Percentiles rank a stretch among this genome's conserved stretches.
Conservation (phyloP, 2,329 filamentous ascomycete species). For the Tympanopsis confertula region DNA sequence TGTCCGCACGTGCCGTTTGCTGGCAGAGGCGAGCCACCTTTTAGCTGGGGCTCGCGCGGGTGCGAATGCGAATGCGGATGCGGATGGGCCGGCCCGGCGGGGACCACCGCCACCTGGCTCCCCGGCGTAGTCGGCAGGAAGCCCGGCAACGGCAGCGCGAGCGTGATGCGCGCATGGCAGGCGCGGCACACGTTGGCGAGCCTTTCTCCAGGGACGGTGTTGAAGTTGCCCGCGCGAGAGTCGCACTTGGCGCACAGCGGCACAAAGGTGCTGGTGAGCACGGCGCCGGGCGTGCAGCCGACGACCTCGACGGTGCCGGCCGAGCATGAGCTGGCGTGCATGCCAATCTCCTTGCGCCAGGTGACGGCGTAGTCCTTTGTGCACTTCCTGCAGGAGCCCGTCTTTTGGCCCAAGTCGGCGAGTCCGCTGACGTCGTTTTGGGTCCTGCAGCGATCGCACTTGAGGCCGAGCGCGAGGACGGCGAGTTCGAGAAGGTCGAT, state of each 20-base stretch:
- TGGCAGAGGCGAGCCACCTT: conserved; percentile 43
- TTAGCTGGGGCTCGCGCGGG: conserved; percentile 42
- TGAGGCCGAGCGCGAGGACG: conserved; percentile 57
- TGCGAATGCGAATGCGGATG: conserved; percentile 28
- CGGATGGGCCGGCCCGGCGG: conserved; percentile 17
- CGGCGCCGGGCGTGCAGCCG: conserved; percentile 63
- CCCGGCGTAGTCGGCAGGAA: conserved; percentile 62
- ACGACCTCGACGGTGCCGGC: conserved; percentile 69
- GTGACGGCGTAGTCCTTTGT: conserved; percentile 34
- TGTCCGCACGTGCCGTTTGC: conserved; percentile 42
- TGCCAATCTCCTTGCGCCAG: conserved; percentile 57
- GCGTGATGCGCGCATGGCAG: conserved; percentile 70
- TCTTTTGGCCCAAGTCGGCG: conserved; percentile 34
- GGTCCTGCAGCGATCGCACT: conserved; percentile 71
- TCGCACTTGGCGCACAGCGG: conserved; percentile 68
- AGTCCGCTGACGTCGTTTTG: conserved; percentile 58
- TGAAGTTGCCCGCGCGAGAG: conserved; percentile 60
- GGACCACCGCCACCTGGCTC: conserved; percentile 21
- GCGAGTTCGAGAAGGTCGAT: conserved; percentile 66
- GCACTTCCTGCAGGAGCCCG: conserved; percentile 46
- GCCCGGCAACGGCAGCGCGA: conserved; percentile 67
- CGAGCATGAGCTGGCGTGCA: conserved; percentile 62
- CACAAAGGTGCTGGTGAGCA: conserved; percentile 68
- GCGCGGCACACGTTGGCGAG: conserved; percentile 65
- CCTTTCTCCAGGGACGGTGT: conserved; percentile 65